These are phyloP conservation scores for Hyaloscypha variabilis DNA, from an alignment of 495 filamentous ascomycete species.

Conservation along the genomic window DNA sequence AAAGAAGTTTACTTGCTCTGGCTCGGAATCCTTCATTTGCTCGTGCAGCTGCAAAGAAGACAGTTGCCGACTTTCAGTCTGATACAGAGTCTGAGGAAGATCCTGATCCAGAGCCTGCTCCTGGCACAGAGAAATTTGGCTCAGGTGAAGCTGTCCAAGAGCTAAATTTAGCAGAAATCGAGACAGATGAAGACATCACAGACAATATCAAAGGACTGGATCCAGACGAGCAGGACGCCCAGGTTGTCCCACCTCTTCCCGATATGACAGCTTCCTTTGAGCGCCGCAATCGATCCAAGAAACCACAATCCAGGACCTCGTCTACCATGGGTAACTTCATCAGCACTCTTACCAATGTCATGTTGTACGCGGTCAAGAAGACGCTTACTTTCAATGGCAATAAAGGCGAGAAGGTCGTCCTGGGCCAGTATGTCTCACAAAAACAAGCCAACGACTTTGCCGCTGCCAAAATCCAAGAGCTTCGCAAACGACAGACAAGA, in stretches of 20 bases:
- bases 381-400: not conserved
- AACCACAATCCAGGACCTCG: not conserved
- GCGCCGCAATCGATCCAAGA: not conserved
- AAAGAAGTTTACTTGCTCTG: not conserved
- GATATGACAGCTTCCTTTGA: not conserved
- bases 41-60: slow-evolving; percentile 7
- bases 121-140: no score
- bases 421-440: not conserved
- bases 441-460: not conserved
- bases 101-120: slow-evolving; percentile 2
- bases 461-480: not conserved
- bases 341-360: not conserved
- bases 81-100: slow-evolving; percentile 15
- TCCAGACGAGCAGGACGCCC: not conserved
- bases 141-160: no score
- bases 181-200: not conserved
- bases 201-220: not conserved
- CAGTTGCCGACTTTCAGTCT: slow-evolving; percentile 6
- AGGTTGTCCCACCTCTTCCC: not conserved
- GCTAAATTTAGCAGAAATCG: no score
- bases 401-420: not conserved
- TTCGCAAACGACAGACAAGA: not conserved
- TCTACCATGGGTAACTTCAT: not conserved
- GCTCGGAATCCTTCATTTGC: not conserved
- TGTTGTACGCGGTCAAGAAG: not conserved